Percentiles rank a stretch among this genome's conserved stretches.
phyloP scores from a whole-genome alignment of 139 green algal genomes.

The Helicosporidium sp. region DNA sequence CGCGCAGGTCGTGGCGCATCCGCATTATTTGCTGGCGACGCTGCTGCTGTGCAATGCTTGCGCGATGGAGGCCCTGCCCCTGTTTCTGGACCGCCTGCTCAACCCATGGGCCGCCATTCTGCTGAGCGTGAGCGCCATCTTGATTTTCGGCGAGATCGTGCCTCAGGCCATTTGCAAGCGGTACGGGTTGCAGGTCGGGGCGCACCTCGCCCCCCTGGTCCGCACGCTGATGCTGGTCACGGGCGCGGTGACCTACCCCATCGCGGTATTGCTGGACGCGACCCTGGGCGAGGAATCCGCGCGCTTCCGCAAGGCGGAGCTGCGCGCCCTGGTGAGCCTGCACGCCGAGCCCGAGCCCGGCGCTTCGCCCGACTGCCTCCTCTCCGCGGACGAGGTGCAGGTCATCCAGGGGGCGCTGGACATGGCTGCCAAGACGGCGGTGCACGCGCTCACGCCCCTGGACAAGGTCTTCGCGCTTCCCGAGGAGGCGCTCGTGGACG shows the following conservation, averaged over 20 bases:
- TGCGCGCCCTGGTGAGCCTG: constrained; percentile 25
- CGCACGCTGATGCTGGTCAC: constrained; percentile 15
- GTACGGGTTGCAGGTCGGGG: constrained; percentile 22
- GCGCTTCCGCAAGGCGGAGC: constrained; percentile 18
- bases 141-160: constrained; percentile 74
- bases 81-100: constrained; percentile 53
- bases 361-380: constrained; percentile 1
- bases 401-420: constrained; percentile 39
- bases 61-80: constrained; percentile 44
- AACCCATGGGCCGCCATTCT: constrained; percentile 45
- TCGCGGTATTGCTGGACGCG: constrained; percentile 32
- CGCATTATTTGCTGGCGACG: constrained; percentile 40
- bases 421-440: constrained; percentile 28
- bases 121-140: constrained; percentile 49
- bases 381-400: constrained; percentile 8
- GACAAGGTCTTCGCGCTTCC: constrained; percentile 22
- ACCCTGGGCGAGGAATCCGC: constrained; percentile 23
- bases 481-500: constrained; percentile 6
- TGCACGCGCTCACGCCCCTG: constrained; percentile 33
- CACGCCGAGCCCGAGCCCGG: constrained; percentile 13
- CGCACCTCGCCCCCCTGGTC: constrained; percentile 20
- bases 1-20: constrained; percentile 20
- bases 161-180: constrained; percentile 28
- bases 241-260: constrained; percentile 24
- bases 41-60: constrained; percentile 50